phyloP scores from a whole-genome alignment of 352 stramenopile species.

The Phytophthora sp. region DNA sequence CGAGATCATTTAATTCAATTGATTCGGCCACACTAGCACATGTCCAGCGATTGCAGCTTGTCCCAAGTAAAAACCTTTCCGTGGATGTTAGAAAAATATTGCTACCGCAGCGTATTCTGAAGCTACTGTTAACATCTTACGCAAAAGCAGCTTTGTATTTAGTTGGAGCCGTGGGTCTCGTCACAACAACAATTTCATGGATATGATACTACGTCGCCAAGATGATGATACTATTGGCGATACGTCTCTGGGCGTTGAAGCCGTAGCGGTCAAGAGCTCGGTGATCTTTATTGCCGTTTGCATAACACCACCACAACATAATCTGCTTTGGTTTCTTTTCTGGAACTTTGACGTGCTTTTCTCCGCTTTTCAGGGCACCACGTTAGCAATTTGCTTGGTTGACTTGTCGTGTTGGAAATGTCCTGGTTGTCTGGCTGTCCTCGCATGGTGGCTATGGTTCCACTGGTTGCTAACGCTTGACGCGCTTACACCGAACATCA shows the following conservation, averaged over 20 bases:
- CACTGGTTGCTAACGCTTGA: constrained; percentile 54
- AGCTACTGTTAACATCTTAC: not conserved
- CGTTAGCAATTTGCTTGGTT: constrained; percentile 29
- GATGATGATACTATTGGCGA: not conserved
- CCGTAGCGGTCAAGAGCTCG: constrained; percentile 1
- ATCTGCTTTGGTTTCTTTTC: constrained; percentile 17
- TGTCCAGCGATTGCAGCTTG: constrained; percentile 3
- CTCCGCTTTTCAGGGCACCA: constrained; percentile 19
- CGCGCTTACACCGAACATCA: constrained; percentile 42
- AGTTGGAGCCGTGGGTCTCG: constrained; percentile 7
- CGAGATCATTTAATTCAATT: not conserved
- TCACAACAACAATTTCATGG: constrained; percentile 3
- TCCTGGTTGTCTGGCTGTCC: constrained; percentile 31
- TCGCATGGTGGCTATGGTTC: constrained; percentile 57
- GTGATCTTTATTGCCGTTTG: constrained; percentile 3
- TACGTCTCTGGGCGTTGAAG: not conserved
- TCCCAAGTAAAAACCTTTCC: constrained; percentile 5
- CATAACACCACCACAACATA: constrained; percentile 12
- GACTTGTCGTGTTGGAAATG: constrained; percentile 40
- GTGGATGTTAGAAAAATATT: constrained; percentile 12
- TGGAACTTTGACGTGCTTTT: constrained; percentile 37
- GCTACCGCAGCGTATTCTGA: not conserved
- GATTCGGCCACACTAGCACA: not conserved
- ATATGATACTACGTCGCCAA: constrained; percentile 4
- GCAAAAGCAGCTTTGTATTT: constrained; percentile 1